Percentiles rank a stretch among this genome's conserved stretches.
These are phyloP conservation scores for Penicillium bialowiezense DNA, from an alignment of 495 filamentous ascomycete species.

Conservation along the genomic window DNA sequence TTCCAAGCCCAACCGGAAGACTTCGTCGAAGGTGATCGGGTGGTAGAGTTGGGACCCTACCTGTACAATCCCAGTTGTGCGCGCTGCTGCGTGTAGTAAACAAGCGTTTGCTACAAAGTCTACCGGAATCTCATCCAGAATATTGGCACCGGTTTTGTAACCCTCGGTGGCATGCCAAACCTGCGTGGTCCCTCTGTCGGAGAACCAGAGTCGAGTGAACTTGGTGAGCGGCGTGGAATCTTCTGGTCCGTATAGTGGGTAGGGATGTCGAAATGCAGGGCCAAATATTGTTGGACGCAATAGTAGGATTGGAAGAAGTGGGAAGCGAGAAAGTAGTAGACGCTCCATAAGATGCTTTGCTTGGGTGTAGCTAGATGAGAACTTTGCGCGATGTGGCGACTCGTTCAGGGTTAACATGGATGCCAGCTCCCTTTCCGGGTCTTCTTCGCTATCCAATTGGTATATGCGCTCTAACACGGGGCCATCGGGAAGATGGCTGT, in stretches of 20 bases:
- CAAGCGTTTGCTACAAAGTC: constrained; percentile 41
- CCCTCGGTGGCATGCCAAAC: constrained; percentile 35
- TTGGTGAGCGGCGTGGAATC: constrained; percentile 34
- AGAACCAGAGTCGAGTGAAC: constrained; percentile 30
- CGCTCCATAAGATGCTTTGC: constrained; percentile 42
- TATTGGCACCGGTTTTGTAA: constrained; percentile 28
- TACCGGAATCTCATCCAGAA: constrained; percentile 40
- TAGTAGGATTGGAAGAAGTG: constrained; percentile 32
- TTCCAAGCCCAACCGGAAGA: constrained; percentile 16
- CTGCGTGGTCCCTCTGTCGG: constrained; percentile 26
- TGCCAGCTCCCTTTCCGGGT: constrained; percentile 33
- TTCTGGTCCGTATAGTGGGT: constrained; percentile 35
- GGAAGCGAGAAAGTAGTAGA: constrained; percentile 27
- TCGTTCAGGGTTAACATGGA: constrained; percentile 20
- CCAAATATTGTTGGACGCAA: constrained; percentile 42
- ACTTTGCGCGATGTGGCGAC: constrained; percentile 20
- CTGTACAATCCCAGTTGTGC: constrained; percentile 34
- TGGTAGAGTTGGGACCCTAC: constrained; percentile 32
- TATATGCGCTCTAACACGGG: constrained; percentile 30
- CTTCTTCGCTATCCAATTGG: constrained; percentile 18
- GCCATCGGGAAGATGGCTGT: constrained; percentile 38
- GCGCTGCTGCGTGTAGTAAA: constrained; percentile 33
- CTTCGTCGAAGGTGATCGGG: constrained; percentile 28
- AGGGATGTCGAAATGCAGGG: constrained; percentile 36
- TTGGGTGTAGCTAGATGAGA: constrained; percentile 37